Evolutionary conservation across 1,284 basidiomycete genomes (phyloP).

Genomic region (Cryptococcus sp.): DNA sequence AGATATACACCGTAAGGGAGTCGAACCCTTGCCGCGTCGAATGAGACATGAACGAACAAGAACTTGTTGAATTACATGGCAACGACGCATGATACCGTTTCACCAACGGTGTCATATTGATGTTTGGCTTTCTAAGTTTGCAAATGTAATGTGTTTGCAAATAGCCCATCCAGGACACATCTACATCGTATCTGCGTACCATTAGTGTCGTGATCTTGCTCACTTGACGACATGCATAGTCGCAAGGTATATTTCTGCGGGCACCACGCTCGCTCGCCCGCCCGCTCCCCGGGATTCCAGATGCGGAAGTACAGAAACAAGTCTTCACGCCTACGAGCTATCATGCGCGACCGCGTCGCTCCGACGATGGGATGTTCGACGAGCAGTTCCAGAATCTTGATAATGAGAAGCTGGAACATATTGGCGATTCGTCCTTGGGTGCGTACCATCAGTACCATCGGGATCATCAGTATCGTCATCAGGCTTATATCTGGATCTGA

Average conservation of each 20-base stretch:
- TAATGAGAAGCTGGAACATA: constrained; percentile 47
- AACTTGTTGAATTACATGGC: constrained; percentile 14
- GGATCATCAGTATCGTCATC: background rate
- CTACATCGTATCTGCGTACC: too few species aligned
- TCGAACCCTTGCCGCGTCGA: constrained; percentile 41
- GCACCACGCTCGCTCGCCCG: constrained; percentile 12
- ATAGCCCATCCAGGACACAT: too few species aligned
- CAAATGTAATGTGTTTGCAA: too few species aligned
- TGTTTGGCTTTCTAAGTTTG: background rate
- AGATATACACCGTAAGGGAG: constrained; percentile 38
- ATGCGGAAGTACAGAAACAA: constrained; percentile 20
- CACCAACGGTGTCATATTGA: constrained; percentile 33
- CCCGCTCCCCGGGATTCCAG: constrained; percentile 32
- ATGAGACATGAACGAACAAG: background rate
- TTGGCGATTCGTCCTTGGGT: constrained; percentile 44
- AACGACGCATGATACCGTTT: constrained; percentile 43
- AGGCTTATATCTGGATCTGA: background rate
- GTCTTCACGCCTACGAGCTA: constrained; percentile 38
- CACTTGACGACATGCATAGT: too few species aligned
- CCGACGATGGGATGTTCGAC: constrained; percentile 5
- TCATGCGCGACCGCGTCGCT: constrained; percentile 9
- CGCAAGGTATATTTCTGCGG: too few species aligned
- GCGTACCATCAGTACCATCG: constrained; percentile 16
- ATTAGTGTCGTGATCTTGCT: too few species aligned
- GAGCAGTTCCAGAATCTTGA: constrained; percentile 19